These are phyloP conservation scores for Penicillium samsonianum DNA, from an alignment of 495 filamentous ascomycete species.

Conservation along the genomic window DNA sequence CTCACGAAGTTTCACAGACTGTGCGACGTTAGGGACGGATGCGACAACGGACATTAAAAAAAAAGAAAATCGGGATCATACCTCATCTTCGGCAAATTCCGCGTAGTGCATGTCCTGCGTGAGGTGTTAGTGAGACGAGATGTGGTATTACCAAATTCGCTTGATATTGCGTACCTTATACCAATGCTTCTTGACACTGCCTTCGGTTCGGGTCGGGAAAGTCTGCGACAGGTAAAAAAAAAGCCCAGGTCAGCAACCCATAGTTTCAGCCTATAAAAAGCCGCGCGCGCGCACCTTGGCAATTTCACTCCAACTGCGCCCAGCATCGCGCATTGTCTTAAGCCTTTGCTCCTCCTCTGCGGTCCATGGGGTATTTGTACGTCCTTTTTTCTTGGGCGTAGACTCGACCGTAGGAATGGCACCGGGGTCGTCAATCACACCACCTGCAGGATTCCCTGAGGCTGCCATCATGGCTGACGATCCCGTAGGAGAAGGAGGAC, in stretches of 20 bases:
- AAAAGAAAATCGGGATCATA: conserved; percentile 49
- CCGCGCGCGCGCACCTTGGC: conserved; percentile 67
- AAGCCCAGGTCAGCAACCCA: conserved; percentile 18
- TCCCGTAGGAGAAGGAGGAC: conserved; percentile 43
- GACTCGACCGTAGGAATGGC: conserved; percentile 40
- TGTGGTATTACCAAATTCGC: conserved; percentile 6
- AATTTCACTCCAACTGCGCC: conserved; percentile 95
- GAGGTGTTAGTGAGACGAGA: conserved; percentile 28
- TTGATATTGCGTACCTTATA: conserved; percentile 71
- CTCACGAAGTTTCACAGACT: conserved; percentile 82
- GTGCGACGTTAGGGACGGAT: conserved; percentile 35
- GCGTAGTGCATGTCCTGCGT: conserved; percentile 96
- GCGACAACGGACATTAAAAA: conserved; percentile 5
- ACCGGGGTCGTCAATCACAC: conserved; percentile 35
- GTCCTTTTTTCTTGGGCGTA: conserved; percentile 80
- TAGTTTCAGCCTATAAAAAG: neutral
- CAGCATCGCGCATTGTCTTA: conserved; percentile 90
- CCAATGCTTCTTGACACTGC: conserved; percentile 99
- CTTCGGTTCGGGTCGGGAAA: conserved; percentile 90
- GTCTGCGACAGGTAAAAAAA: conserved; percentile 57
- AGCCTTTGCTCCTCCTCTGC: conserved; percentile 89
- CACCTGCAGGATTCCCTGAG: conserved; percentile 28
- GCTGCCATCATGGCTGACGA: conserved; percentile 40
- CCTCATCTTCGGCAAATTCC: conserved; percentile 98
- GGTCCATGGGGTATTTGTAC: conserved; percentile 98